Conservation (phyloP, 148 eudicot genomes). For the Limonium bicolor region DNA sequence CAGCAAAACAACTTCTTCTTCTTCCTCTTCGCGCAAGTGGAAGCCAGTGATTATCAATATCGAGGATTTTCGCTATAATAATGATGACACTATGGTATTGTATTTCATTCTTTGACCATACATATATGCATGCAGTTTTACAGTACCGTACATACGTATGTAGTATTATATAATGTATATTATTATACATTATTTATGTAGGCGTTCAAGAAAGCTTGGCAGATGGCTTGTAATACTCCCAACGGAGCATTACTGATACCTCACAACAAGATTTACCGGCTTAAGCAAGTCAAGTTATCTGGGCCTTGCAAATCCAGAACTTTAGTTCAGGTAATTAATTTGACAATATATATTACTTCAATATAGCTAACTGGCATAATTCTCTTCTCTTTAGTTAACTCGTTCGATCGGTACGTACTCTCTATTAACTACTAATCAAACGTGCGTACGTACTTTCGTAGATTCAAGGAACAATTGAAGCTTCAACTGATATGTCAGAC, state of each 20-base stretch:
- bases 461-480: constrained; percentile 54
- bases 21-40: too few relatives aligned
- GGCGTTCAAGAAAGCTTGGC: constrained; percentile 72
- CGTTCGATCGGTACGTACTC: background rate
- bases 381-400: background rate
- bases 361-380: background rate
- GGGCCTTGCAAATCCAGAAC: constrained; percentile 55
- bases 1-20: too few relatives aligned
- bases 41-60: too few relatives aligned
- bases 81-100: too few relatives aligned
- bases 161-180: too few relatives aligned
- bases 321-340: constrained; percentile 19
- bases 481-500: constrained; percentile 29
- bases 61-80: too few relatives aligned
- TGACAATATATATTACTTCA: background rate
- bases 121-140: too few relatives aligned
- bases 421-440: background rate
- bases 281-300: constrained; percentile 46
- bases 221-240: constrained; percentile 34
- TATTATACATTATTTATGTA: too few relatives aligned
- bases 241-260: constrained; percentile 42
- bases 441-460: background rate
- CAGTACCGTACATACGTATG: too few relatives aligned
- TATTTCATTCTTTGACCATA: too few relatives aligned
- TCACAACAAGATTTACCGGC: constrained; percentile 26